Conservation (phyloP, 1,139 yeast genomes). For the Eremothecium coryli region DNA sequence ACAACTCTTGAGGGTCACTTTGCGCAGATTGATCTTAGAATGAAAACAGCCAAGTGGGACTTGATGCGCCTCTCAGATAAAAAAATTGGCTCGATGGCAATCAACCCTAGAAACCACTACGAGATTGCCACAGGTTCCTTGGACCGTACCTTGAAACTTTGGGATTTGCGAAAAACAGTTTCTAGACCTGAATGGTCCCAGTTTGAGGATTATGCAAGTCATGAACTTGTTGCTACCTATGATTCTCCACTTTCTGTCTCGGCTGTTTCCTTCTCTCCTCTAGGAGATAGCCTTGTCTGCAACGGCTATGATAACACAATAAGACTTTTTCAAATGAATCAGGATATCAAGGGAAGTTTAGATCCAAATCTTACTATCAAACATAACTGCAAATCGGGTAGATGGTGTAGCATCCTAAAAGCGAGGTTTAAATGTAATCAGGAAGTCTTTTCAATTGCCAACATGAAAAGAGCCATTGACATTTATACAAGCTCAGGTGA, state of each 20-base stretch:
- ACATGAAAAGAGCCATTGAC: conserved; percentile 83
- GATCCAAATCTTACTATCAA: conserved; percentile 52
- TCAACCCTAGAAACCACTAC: conserved; percentile 53
- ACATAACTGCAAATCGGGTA: conserved; percentile 91
- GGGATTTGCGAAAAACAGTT: conserved; percentile 68
- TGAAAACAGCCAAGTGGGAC: conserved; percentile 30
- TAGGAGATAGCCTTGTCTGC: conserved; percentile 64
- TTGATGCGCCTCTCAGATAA: conserved; percentile 63
- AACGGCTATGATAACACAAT: conserved; percentile 89
- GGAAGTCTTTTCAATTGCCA: conserved; percentile 82
- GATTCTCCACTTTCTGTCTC: conserved; percentile 72
- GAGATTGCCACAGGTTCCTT: conserved; percentile 81
- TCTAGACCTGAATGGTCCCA: conserved; percentile 40
- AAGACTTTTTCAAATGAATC: conserved; percentile 42
- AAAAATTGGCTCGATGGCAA: conserved; percentile 79
- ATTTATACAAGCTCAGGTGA: conserved; percentile 67
- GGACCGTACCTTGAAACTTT: conserved; percentile 71
- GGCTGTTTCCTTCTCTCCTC: conserved; percentile 73
- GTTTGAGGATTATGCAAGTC: conserved; percentile 34
- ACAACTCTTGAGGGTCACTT: conserved; percentile 76
- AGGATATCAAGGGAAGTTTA: conserved; percentile 29
- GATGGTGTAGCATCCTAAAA: conserved; percentile 91
- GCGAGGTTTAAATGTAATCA: conserved; percentile 73
- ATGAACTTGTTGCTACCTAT: conserved; percentile 43
- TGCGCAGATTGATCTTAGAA: conserved; percentile 58